A percentile compares a stretch with the other conserved stretches of the same genome.
phyloP scores from a whole-genome alignment of 2,329 filamentous ascomycete genomes.

The Hypoxylon sp. region DNA sequence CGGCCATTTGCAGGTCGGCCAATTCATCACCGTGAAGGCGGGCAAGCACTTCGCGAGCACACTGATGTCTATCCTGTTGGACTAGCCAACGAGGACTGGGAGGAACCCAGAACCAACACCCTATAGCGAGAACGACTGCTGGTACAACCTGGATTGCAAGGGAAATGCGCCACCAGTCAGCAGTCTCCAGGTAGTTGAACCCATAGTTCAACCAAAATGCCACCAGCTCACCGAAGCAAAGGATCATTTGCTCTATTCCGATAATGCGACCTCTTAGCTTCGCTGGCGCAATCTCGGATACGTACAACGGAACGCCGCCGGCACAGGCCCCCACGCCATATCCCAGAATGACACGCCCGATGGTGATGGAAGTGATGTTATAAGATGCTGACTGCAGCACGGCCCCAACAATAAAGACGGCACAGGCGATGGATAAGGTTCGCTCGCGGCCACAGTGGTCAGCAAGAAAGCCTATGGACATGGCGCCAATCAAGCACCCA shows the following conservation, averaged over 20 bases:
- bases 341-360: constrained; percentile 39
- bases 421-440: constrained; percentile 37
- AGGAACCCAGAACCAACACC: constrained; percentile 50
- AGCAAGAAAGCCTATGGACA: constrained; percentile 41
- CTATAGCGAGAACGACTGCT: constrained; percentile 49
- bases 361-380: constrained; percentile 35
- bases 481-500: constrained; percentile 37
- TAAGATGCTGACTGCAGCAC: constrained; percentile 42
- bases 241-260: constrained; percentile 47
- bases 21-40: constrained; percentile 48
- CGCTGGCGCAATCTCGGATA: constrained; percentile 45
- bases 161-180: constrained; percentile 52
- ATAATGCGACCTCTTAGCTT: constrained; percentile 44
- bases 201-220: constrained; percentile 44
- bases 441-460: constrained; percentile 40
- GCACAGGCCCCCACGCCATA: constrained; percentile 42
- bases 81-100: constrained; percentile 51
- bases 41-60: constrained; percentile 49
- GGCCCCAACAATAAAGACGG: constrained; percentile 39
- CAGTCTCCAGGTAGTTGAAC: constrained; percentile 38
- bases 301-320: constrained; percentile 44
- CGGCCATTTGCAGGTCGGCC: constrained; percentile 69
- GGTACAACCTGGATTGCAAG: constrained; percentile 56
- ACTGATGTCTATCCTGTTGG: constrained; percentile 46
- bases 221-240: constrained; percentile 41